Base-by-base conservation (phyloP, 192 early-diverging fungal species). In the Backusella tarrabulga region DNA sequence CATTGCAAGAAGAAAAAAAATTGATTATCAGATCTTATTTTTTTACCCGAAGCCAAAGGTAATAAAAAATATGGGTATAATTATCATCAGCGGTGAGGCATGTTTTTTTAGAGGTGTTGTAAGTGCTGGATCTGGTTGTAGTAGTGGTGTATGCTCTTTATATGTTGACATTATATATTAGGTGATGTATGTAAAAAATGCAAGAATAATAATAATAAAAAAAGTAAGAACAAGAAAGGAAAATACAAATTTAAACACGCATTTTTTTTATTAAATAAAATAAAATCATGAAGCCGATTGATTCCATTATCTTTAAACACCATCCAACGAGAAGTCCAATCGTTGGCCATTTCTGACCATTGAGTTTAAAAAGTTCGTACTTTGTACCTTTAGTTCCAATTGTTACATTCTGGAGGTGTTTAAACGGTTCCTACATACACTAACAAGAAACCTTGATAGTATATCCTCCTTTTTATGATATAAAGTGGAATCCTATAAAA, bases 31-130 rank as follows among this genome's bases (percentile, higher is more conserved):
- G 34, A 34, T 26, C 17, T 38, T 44, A 36, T 38, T 29, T 41
- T 54, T 34, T 67, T 42, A 72, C 71, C 69, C 67, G 23, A 71
- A 52, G 29, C 36, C 75, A 52, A 70, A 71, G 32, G 77, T 56
- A 7, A 78, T 15, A 32, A 76, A 68, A 54, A 79, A 54, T n/a
- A 70, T 34, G 19, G 74, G 71, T 34, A 40, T 42, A 14, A 75
- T 75, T n/a, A 76, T 60, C 6, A 32, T 42, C 56, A 60, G 69
- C 32, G 50, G 23, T 34, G 66, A 78, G 23, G 34, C n/a, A 71
- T 79, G 73, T 14, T 72, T 70, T 23, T 14, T 70, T 8, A 23
- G 17, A 19, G 21, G 23, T 41, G 2, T 26, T 38, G 9, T 38
- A 41, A 35, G 1, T 21, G 4, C 3, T 36, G 17, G 7, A 12